phyloP scores from a whole-genome alignment of 805 yeast genomes.

The Lipomyces orientalis region DNA sequence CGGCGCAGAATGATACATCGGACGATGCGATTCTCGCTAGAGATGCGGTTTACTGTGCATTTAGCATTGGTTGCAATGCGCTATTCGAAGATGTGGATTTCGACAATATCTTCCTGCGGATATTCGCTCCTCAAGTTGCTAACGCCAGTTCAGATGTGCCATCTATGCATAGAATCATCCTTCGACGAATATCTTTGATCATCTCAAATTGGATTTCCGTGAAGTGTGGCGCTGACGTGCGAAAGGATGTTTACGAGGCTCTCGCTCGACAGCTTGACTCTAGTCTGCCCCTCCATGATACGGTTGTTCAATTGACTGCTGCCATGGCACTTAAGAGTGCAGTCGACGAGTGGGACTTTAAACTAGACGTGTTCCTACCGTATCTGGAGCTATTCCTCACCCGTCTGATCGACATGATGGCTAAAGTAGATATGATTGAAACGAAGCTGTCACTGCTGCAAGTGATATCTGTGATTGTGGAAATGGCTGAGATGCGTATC shows the following conservation, averaged over 20 bases:
- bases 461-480: conserved; percentile 63
- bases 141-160: conserved; percentile 36
- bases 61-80: conserved; percentile 74
- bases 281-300: conserved; percentile 61
- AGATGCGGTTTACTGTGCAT: conserved; percentile 82
- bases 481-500: conserved; percentile 43
- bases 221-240: conserved; percentile 63
- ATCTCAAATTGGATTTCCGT: conserved; percentile 81
- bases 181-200: conserved; percentile 77
- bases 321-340: conserved; percentile 69
- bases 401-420: conserved; percentile 57
- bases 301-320: conserved; percentile 80
- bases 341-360: conserved; percentile 87
- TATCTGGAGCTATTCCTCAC: conserved; percentile 56
- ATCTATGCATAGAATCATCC: conserved; percentile 64
- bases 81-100: conserved; percentile 71
- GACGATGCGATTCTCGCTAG: conserved; percentile 62
- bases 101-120: conserved; percentile 53
- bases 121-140: conserved; percentile 69
- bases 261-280: conserved; percentile 57
- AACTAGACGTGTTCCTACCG: conserved; percentile 69
- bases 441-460: conserved; percentile 76
- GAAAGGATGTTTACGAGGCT: conserved; percentile 64
- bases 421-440: conserved; percentile 65
- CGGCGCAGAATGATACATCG: conserved; percentile 7